Evolutionary conservation across 495 filamentous ascomycete species (phyloP), one percentile per base, ranked within the genome.

Genomic region (Sporormia fimetaria): DNA sequence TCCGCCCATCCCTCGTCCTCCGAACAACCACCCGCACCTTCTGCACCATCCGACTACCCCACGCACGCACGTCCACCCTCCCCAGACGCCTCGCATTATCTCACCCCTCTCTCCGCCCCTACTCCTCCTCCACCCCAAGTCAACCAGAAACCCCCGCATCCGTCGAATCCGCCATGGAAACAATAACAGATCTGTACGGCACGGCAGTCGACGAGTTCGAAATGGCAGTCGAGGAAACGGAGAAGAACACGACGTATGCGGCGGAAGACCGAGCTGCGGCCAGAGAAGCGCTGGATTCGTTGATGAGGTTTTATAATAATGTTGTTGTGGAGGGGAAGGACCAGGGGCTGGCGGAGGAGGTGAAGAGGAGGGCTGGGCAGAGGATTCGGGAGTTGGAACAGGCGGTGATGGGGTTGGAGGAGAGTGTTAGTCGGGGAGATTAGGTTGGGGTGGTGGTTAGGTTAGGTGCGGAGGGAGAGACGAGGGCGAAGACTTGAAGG

Each of bases 131-230:
- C 30, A 15, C 7, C 33, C 33, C 10, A 15, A 36, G 23, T 5
- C 33, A 15, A 17, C 6, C 14, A 15, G 17, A 21, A 14, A 12
- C 30, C n/a, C 17, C n/a, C n/a, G n/a, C n/a, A n/a, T 14, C 5
- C 29, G 6, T 32, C 29, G 6, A n/a, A n/a, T n/a, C n/a, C n/a
- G n/a, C n/a, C n/a, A n/a, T 18, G 18, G 6, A 8, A 41, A 11
- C 27, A 16, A 20, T 41, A 9, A 21, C 14, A 6, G 8, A 3
- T 14, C 59, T 54, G 11, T 69, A 67, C 49, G 63, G 60, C 34
- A 70, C 66, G 2, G 68, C 67, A 0, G 58, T 61, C 44, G 68
- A 71, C 49, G 69, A 70, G 39, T 75, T 75, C 57, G 69, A 75
- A 32, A 71, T 75, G 36, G 71, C 71, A 11, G 56, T 57, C 23